Evolutionary conservation across 164 flowering plant species (phyloP), one percentile per base, ranked within the genome.

Genomic region (Hamamelis virginiana): DNA sequence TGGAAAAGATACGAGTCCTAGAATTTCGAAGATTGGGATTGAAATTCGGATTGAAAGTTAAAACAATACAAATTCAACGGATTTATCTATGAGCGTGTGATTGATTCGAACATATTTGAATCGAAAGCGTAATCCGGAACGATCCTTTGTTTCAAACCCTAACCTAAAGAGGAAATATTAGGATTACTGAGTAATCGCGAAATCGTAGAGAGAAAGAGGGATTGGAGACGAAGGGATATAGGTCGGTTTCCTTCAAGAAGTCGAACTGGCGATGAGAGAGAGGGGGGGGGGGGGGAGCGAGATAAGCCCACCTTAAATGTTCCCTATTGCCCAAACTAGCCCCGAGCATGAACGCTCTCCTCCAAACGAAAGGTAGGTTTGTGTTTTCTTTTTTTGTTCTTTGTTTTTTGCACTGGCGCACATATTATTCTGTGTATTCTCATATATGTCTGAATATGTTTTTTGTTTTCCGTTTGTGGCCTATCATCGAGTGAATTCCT

Each of bases 1-100:
- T 51, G 43, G 38, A 69, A 68, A 11, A 67, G 58, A 16, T 48
- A 21, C 75, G 43, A 71, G 51, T 23, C 63, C 23, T 15, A 26
- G 33, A 28, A 45, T 1, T 5, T 4, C 11, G 9, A 46, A 5
- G 9, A 44, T 14, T 11, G 25, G 15, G 3, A 63, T 44, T 46
- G 14, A 46, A n/a, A 63, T 14, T 23, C 28, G 26, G 41, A 63
- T 46, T 4, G 33, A 9, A n/a, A n/a, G n/a, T n/a, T n/a, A n/a
- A n/a, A 33, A 22, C 53, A 45, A 45, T 3, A 63, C 8, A 13
- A 43, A 22, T 22, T 28, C 41, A 19, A 10, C 1, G 16, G n/a
- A 28, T 16, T n/a, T 5, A 59, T 6, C 4, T 59, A 18, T 28
- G n/a, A n/a, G n/a, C n/a, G n/a, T n/a, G 33, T 15, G 33, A 2